These are phyloP conservation scores for Tolypocladium sp. DNA, from an alignment of 2,329 filamentous ascomycete genomes.

Conservation along the genomic window DNA sequence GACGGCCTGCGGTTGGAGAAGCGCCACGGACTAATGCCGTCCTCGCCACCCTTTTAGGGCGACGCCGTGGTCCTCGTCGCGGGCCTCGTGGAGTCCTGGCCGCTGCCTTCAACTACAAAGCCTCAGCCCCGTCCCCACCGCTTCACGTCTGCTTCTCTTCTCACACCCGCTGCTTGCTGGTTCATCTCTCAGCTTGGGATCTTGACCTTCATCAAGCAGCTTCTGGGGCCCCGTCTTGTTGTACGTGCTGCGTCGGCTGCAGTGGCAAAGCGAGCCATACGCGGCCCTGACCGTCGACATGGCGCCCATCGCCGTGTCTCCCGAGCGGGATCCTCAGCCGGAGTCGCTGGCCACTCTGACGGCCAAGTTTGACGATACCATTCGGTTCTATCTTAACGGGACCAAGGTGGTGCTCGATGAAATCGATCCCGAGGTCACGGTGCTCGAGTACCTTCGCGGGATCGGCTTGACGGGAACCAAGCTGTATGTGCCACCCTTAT, in stretches of 20 bases:
- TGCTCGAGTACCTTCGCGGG: constrained; percentile 86
- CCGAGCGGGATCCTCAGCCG: constrained; percentile 29
- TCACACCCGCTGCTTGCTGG: neutral
- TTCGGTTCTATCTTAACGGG: constrained; percentile 91
- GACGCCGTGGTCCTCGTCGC: constrained; percentile 1
- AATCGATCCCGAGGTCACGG: constrained; percentile 82
- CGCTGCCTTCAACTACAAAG: neutral
- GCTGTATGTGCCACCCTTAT: constrained; percentile 38
- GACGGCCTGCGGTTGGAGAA: neutral
- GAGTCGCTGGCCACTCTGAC: constrained; percentile 44
- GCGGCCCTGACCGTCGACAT: constrained; percentile 23
- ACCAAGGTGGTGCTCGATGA: constrained; percentile 79
- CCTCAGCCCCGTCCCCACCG: neutral
- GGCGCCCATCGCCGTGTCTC: constrained; percentile 47
- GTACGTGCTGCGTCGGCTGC: neutral
- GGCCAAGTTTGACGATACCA: constrained; percentile 72
- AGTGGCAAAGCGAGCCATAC: neutral
- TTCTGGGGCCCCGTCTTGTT: neutral
- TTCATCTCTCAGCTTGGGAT: neutral
- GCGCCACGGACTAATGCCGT: neutral
- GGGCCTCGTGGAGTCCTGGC: neutral
- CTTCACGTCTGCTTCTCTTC: neutral
- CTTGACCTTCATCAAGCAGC: neutral
- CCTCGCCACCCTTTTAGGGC: constrained; percentile 3
- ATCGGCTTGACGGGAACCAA: constrained; percentile 94